Conservation (phyloP, 176 grass and related monocot genomes). For the Hordeum vulgare region MorexV3_pseudomolecules_assembly NC_058524.1:327115956-327116455, state of each 20-base stretch:
- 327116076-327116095: constrained; percentile 99
- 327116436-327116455: neutral
- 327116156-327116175: neutral
- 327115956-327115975: neutral
- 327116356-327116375: neutral
- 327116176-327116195: constrained; percentile 23
- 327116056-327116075: constrained; percentile 99
- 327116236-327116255: neutral
- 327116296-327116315: neutral
- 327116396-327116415: neutral
- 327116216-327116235: neutral
- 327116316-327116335: neutral
- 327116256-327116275: neutral
- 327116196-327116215: constrained; percentile 4
- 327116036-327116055: constrained; percentile 97
- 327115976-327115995: constrained; percentile 29
- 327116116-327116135: constrained; percentile 46
- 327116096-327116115: constrained; percentile 96
- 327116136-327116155: constrained; percentile 14
- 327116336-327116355: neutral
- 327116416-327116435: neutral
- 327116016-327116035: constrained; percentile 96
- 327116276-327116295: neutral
- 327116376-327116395: neutral
- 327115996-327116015: constrained; percentile 43